A percentile compares a stretch with the other conserved stretches of the same genome.
Conservation (phyloP, 2,329 filamentous ascomycete genomes). For the Scortechinia acanthostroma region DNA sequence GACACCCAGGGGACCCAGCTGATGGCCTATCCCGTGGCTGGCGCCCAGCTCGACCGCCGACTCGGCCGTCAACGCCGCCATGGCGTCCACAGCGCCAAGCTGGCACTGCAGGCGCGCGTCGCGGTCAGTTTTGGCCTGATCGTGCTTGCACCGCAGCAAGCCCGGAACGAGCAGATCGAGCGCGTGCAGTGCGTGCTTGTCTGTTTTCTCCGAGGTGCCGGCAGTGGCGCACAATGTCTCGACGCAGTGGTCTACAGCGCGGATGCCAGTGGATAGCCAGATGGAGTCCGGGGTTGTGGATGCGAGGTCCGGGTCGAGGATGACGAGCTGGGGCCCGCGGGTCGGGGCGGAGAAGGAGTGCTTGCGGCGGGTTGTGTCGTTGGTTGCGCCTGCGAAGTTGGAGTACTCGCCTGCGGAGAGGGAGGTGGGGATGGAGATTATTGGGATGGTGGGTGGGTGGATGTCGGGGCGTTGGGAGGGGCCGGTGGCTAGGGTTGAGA, state of each 20-base stretch:
- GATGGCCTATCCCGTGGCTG: conserved; percentile 43
- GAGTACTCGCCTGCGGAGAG: conserved; percentile 26
- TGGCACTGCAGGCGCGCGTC: conserved; percentile 36
- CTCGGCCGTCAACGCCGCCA: conserved; percentile 31
- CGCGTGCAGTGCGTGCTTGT: conserved; percentile 23
- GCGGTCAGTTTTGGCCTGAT: conserved; percentile 21
- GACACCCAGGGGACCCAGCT: conserved; percentile 44
- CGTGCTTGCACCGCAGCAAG: conserved; percentile 27
- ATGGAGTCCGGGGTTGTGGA: conserved; percentile 38
- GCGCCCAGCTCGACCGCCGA: conserved; percentile 34
- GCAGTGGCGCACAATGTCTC: conserved; percentile 38
- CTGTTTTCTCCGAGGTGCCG: conserved; percentile 15
- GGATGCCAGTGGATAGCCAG: conserved; percentile 50
- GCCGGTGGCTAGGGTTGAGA: conserved; percentile 21
- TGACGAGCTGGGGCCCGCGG: conserved; percentile 38
- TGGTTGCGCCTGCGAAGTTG: conserved; percentile 16
- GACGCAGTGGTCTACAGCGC: conserved; percentile 49
- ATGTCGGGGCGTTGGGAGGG: conserved; percentile 12
- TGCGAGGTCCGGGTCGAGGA: conserved; percentile 44
- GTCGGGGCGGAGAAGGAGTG: conserved; percentile 18
- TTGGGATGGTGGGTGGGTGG: conserved; percentile 14
- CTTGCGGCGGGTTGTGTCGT: conserved; percentile 15
- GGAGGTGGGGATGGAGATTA: conserved; percentile 23
- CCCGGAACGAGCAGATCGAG: conserved; percentile 29
- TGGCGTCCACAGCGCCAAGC: conserved; percentile 40